Percentiles rank a stretch among this genome's conserved stretches.
phyloP scores from a whole-genome alignment of 257 asterid species.

The Anisodus acutangulus region DNA sequence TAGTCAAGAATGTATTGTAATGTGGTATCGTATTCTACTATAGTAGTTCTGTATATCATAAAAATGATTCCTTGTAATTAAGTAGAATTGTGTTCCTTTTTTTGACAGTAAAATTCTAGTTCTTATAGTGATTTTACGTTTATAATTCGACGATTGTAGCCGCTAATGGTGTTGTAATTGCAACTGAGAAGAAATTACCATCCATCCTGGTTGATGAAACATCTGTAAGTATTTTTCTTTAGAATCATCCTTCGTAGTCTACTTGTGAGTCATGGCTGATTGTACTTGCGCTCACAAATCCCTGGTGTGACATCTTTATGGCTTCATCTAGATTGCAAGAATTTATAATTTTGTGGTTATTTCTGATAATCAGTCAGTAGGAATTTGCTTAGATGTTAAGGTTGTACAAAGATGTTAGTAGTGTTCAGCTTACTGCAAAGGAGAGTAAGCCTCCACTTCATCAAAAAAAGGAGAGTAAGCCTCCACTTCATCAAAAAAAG shows the following conservation, averaged over 20 bases:
- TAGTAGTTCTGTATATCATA: not conserved
- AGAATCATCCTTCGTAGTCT: not conserved
- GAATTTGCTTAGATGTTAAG: not conserved
- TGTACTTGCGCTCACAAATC: not conserved
- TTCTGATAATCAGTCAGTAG: not conserved
- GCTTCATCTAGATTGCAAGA: not conserved
- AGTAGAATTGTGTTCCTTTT: not conserved
- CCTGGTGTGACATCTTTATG: not conserved
- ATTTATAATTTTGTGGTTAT: not conserved
- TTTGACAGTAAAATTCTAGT: not conserved
- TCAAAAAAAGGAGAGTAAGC: too few species aligned
- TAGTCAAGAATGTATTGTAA: not conserved
- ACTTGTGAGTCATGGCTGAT: not conserved
- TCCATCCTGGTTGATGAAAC: conserved; percentile 97
- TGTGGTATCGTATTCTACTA: not conserved
- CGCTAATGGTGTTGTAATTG: conserved; percentile 98
- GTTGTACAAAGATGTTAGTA: not conserved
- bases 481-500: too few species aligned
- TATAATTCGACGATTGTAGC: conserved; percentile 56
- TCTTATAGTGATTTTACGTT: not conserved
- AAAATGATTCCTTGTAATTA: not conserved
- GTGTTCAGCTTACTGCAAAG: not conserved
- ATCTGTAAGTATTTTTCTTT: conserved; percentile 65
- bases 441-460: not conserved
- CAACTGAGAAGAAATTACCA: conserved; percentile 96